Evolutionary conservation across 164 flowering plant genomes (phyloP), one percentile per base, ranked within the genome.

Genomic region (Dillenia turbinata): DNA sequence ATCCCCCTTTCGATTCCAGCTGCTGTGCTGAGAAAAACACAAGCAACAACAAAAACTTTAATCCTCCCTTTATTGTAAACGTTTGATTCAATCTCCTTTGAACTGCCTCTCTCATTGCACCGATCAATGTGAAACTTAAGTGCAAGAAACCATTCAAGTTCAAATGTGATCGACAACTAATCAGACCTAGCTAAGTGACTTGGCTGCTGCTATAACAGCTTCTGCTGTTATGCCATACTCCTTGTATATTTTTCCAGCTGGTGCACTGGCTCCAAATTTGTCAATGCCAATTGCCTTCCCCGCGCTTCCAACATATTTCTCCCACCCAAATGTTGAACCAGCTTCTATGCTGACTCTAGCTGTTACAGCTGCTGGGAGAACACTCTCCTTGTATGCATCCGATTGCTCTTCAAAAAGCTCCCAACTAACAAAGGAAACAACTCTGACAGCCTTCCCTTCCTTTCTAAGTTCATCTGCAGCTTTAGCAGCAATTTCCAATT

Each of bases 331-430:
- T 52, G 97, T 95, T 9, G 96, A 68, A 19, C 89, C 99, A 52
- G 97, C 97, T 73, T 94, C 99, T 64, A 94, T 81, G 73, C 97
- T 91, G 40, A 94, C 92, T 69, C 96, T 83, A 52, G 93, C 93
- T 19, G 96, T 52, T 6, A 94, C 95, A 52, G 78, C 77, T 2
- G 83, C 74, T 12, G 97, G 99, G 45, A 95, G 75, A 50, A 95
- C 97, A 69, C 94, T 89, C 69, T 95, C 97, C 83, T 92, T 95
- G 77, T 95, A 95, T 44, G 75, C 89, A 62, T 75, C 96, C 0
- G 97, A 78, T 63, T 95, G 99, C 26, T 84, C 97, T 13, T 88
- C 93, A 64, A 84, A 95, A 43, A 91, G 85, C 71, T 88, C 97
- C 99, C 97, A 92, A 9, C 81, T 81, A 57, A 91, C 87, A 24